phyloP scores from a whole-genome alignment of 139 green algal species.

The Spirogloea muscicola region DNA sequence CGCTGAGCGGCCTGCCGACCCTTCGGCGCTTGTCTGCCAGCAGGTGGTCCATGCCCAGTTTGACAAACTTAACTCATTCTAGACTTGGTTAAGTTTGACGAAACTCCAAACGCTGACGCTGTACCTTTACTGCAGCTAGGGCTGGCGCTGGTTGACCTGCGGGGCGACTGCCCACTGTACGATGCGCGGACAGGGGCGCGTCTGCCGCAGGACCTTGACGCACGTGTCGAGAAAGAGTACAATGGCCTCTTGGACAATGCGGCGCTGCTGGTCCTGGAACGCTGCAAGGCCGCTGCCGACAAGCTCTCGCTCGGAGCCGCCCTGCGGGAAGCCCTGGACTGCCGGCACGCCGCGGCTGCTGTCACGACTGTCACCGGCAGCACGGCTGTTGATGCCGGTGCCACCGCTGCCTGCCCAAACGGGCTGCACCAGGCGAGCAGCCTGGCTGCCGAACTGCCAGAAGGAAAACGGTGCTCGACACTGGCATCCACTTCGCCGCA shows the following conservation, averaged over 20 bases:
- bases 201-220: constrained; percentile 47
- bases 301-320: constrained; percentile 26
- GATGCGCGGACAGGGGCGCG: constrained; percentile 55
- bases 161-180: constrained; percentile 59
- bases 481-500: too few relatives aligned
- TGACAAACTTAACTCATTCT: too few relatives aligned
- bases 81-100: too few relatives aligned
- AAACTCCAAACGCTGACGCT: too few relatives aligned
- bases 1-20: constrained; percentile 11
- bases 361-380: too few relatives aligned
- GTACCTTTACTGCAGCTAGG: too few relatives aligned
- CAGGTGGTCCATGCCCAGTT: too few relatives aligned
- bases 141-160: constrained; percentile 56
- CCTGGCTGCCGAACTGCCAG: too few relatives aligned
- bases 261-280: constrained; percentile 20
- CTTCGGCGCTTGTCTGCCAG: constrained; percentile 14
- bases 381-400: background rate
- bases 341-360: background rate
- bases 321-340: constrained; percentile 27
- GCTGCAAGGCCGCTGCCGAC: background rate
- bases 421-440: too few relatives aligned
- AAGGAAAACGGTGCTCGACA: too few relatives aligned
- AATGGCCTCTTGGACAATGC: constrained; percentile 67
- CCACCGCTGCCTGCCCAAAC: too few relatives aligned
- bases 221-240: constrained; percentile 55